A percentile compares a stretch with the other conserved stretches of the same genome.
Conservation (phyloP, 2,329 filamentous ascomycete species). For the Trichoderma harzianum region DNA sequence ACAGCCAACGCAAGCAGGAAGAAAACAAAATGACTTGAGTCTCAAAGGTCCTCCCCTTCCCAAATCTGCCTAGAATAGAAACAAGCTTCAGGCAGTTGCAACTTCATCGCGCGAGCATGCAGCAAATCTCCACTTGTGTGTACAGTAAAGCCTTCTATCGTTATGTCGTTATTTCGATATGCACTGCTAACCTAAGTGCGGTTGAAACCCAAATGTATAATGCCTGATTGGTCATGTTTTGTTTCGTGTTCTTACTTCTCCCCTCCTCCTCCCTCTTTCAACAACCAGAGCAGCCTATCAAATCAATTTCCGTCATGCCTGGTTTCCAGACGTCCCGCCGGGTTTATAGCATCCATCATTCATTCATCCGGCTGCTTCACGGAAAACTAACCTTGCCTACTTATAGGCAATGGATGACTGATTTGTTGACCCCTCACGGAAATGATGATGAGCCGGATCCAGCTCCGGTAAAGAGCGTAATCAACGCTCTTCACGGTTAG, state of each 20-base stretch:
- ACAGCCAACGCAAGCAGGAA: neutral
- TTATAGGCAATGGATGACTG: neutral
- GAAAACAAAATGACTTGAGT: neutral
- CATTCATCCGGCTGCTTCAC: neutral
- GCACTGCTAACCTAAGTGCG: neutral
- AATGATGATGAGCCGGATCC: neutral
- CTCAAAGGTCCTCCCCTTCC: neutral
- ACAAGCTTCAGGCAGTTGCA: neutral
- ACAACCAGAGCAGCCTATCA: neutral
- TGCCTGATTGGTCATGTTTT: neutral
- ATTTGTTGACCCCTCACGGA: neutral
- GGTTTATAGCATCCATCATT: neutral
- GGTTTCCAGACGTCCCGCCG: neutral
- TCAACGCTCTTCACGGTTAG: slow-evolving; percentile 28
- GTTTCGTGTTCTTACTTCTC: neutral
- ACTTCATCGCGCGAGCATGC: slow-evolving; percentile 1
- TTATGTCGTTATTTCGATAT: slow-evolving; percentile 6
- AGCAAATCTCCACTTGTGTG: neutral
- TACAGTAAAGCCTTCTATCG: slow-evolving; percentile 13
- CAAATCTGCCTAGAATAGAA: neutral
- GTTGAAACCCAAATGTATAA: neutral
- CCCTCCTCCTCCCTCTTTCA: neutral
- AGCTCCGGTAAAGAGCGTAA: neutral
- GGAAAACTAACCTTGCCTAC: neutral
- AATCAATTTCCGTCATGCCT: neutral